These are phyloP conservation scores for Plasmodium sp. DNA, from an alignment of 169 alveolate genomes.

Conservation along the genomic window DNA sequence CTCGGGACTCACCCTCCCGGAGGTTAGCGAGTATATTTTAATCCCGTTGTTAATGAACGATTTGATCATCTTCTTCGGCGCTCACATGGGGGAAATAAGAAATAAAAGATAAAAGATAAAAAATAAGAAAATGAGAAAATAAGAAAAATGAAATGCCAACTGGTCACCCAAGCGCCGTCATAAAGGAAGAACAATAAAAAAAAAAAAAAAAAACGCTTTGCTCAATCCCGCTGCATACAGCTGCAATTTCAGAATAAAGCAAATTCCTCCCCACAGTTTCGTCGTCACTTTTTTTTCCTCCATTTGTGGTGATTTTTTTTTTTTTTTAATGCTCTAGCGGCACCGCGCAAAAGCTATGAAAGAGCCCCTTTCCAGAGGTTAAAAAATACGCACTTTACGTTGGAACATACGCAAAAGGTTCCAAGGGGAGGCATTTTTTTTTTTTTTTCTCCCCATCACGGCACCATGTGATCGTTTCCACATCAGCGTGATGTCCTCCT, in stretches of 20 bases:
- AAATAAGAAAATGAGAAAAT: neutral
- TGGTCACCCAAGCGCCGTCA: neutral
- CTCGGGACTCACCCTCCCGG: conserved; percentile 38
- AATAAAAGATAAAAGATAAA: too few relatives aligned
- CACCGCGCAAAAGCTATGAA: neutral
- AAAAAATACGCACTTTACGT: neutral
- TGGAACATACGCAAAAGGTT: neutral
- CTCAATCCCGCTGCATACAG: neutral
- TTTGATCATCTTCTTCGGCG: conserved; percentile 26
- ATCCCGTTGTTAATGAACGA: conserved; percentile 71
- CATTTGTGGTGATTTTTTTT: neutral
- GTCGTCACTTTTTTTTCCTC: neutral
- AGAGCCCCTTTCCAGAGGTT: neutral
- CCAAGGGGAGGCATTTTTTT: neutral
- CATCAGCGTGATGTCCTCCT: neutral
- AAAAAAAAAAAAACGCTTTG: neutral
- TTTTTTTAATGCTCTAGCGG: neutral
- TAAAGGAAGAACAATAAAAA: neutral
- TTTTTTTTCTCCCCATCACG: neutral
- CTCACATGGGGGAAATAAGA: neutral
- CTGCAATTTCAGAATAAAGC: neutral
- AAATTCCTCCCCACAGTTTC: neutral
- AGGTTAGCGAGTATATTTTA: conserved; percentile 54
- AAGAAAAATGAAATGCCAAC: neutral
- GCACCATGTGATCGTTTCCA: neutral